phyloP scores from a whole-genome alignment of 1,139 yeast species.

The Suhomyces panamericanus region DNA sequence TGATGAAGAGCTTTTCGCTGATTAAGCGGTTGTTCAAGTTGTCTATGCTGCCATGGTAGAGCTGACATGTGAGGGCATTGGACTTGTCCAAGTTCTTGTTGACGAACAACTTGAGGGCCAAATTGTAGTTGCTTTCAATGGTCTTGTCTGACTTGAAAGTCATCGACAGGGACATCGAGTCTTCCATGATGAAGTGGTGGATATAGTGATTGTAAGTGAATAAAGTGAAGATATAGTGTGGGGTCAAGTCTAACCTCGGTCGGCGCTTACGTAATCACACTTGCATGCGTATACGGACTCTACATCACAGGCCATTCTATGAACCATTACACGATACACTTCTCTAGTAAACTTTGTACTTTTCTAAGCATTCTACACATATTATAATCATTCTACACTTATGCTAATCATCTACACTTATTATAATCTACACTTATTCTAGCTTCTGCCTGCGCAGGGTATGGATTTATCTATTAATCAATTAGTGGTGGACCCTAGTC shows the following conservation, averaged over 20 bases:
- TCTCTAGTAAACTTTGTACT: too few species aligned
- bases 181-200: constrained; percentile 9
- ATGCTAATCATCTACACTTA: too few species aligned
- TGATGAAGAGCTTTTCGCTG: constrained; percentile 31
- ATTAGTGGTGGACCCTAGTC: neutral
- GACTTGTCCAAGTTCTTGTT: constrained; percentile 41
- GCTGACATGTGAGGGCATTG: constrained; percentile 27
- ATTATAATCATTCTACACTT: too few species aligned
- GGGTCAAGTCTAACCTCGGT: constrained; percentile 7
- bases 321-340: too few species aligned
- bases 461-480: neutral
- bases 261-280: constrained; percentile 3
- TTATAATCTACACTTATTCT: too few species aligned
- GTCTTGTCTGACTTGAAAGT: constrained; percentile 17
- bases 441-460: too few species aligned
- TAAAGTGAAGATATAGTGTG: neutral
- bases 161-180: constrained; percentile 9
- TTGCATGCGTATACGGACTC: too few species aligned
- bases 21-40: constrained; percentile 29
- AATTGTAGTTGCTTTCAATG: constrained; percentile 32
- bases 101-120: constrained; percentile 43
- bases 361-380: too few species aligned
- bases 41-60: constrained; percentile 25
- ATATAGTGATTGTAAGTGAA: neutral
- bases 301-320: too few species aligned